Percentiles rank a stretch among this genome's conserved stretches.
These are phyloP conservation scores for Phytophthora nicotianae DNA, from an alignment of 352 stramenopile genomes.

Conservation along the genomic window DNA sequence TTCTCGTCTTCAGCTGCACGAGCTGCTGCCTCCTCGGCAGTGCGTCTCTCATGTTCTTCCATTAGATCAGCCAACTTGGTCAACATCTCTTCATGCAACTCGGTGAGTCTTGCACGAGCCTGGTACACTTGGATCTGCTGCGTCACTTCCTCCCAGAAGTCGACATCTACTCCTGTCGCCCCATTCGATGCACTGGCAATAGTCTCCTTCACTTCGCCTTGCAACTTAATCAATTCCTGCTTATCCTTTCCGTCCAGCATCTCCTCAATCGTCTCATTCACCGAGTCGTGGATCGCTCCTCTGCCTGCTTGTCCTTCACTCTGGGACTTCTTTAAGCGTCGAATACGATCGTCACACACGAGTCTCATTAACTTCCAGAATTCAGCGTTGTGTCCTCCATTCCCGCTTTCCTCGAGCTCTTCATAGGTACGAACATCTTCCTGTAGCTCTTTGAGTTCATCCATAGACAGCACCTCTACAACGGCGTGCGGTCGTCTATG, in stretches of 20 bases:
- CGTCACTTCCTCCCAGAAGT: conserved; percentile 95
- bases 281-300: conserved; percentile 84
- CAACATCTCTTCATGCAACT: conserved; percentile 96
- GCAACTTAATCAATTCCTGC: conserved; percentile 50
- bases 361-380: conserved; percentile 89
- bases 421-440: conserved; percentile 92
- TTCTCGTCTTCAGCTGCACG: conserved; percentile 22
- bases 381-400: conserved; percentile 63
- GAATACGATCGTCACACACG: conserved; percentile 80
- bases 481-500: conserved; percentile 71
- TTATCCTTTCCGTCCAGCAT: conserved; percentile 89
- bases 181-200: conserved; percentile 60
- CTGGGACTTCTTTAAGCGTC: conserved; percentile 59
- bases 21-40: conserved; percentile 37
- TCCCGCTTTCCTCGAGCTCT: conserved; percentile 82
- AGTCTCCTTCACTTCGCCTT: conserved; percentile 69
- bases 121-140: conserved; percentile 93
- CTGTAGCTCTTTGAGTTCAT: conserved; percentile 83
- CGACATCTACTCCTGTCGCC: conserved; percentile 81
- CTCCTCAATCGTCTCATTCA: conserved; percentile 88
- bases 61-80: conserved; percentile 91
- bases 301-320: conserved; percentile 71
- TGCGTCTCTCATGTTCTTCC: conserved; percentile 73
- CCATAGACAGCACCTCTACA: conserved; percentile 78
- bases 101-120: conserved; percentile 84